Conservation (phyloP, 2,329 filamentous ascomycete genomes). For the Zarea fungicola region DNA sequence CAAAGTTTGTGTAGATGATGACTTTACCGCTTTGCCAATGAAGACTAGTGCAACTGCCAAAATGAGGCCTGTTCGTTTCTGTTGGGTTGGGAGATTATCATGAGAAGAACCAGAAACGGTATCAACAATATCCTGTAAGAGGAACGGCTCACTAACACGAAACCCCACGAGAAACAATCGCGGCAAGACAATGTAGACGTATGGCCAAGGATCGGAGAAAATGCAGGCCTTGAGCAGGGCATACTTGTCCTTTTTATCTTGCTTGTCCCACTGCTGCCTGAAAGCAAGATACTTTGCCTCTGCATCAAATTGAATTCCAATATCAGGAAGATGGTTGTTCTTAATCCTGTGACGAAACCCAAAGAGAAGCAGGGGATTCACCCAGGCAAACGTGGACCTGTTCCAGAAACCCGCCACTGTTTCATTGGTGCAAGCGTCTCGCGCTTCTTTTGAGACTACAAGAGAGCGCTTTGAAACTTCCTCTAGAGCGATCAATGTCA, state of each 20-base stretch:
- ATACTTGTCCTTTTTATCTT: neutral
- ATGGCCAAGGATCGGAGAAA: neutral
- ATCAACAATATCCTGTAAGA: conserved; percentile 1
- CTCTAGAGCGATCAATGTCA: conserved; percentile 25
- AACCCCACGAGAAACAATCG: neutral
- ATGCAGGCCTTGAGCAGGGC: neutral
- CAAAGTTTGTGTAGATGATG: too few relatives aligned
- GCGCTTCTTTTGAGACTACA: neutral
- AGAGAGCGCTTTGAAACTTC: conserved; percentile 23
- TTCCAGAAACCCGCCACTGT: conserved; percentile 18
- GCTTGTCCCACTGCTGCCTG: neutral
- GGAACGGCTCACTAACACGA: neutral
- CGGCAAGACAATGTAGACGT: neutral
- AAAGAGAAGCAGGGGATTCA: neutral
- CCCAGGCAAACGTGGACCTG: conserved; percentile 8
- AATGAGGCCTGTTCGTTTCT: neutral
- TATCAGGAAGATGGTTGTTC: neutral
- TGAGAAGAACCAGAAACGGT: neutral
- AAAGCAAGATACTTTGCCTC: neutral
- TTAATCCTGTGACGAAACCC: neutral
- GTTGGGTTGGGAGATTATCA: neutral
- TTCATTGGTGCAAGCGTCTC: conserved; percentile 14
- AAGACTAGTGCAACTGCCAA: neutral
- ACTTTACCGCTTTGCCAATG: conserved; percentile 3
- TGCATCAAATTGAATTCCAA: neutral